Evolutionary conservation across 495 filamentous ascomycete genomes (phyloP), one percentile per base, ranked within the genome.

Genomic region (Copromyces sp.): DNA sequence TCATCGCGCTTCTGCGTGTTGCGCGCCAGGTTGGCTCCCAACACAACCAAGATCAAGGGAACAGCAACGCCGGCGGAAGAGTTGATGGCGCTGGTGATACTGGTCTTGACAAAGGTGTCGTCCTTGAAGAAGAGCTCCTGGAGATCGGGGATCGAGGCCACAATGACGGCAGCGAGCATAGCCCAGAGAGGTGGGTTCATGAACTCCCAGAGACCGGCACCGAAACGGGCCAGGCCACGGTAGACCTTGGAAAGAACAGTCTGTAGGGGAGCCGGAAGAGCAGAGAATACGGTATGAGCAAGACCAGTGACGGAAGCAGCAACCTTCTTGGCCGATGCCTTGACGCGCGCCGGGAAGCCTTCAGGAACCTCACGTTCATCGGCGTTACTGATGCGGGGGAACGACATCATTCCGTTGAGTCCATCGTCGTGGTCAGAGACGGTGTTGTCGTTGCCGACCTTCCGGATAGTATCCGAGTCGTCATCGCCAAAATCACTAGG

Each of bases 151-250:
- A 98, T 87, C 3, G 93, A 97, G 38, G 96, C 95, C 6, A 98
- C 91, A 71, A 98, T 79, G 71, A 98, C 90, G 20, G 96, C 92
- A 24, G 88, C 82, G 2, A 98, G 85, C 95, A 99, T 98, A 11
- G 95, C 95, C 93, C 94, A 98, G 2, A 99, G 89, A 1, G 95
- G 96, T 7, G 95, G 95, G 81, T 98, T 99, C 95, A 99, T 98
- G 81, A 97, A 95, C 42, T 91, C 91, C 92, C 92, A 94, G 9
- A 92, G 74, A 40, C 93, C 94, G 44, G 80, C 75, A 70, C 87
- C 78, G 76, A 95, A 91, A 14, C 84, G 85, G n/a, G 77, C 44
- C 70, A 83, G 40, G 38, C 81, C 82, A 39, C 75, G 79, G 42
- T 81, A 79, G n/a, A 85, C 72, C 20, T 77, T 81, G 7, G 82